phyloP scores from a whole-genome alignment of 305 asterid species.

The Solanum hybrid region DNA sequence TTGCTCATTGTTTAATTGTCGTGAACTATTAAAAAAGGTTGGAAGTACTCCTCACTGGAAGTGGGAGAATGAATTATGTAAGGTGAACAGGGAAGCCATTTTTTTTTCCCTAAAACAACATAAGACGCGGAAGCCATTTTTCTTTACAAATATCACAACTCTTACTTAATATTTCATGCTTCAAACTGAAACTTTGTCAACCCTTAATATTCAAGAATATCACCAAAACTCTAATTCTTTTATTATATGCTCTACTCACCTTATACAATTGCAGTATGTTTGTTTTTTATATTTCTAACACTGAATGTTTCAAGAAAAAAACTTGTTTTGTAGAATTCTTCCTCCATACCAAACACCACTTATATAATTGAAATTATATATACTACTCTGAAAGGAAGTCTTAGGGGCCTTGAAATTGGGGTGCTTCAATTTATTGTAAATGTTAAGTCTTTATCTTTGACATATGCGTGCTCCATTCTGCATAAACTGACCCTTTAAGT shows the following conservation, averaged over 20 bases:
- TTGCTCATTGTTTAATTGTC: neutral
- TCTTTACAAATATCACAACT: neutral
- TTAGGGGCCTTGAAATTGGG: neutral
- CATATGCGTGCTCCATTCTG: neutral
- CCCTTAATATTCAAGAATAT: neutral
- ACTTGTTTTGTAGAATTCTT: neutral
- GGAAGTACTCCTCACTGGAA: neutral
- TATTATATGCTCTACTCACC: neutral
- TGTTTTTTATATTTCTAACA: neutral
- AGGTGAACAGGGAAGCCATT: neutral
- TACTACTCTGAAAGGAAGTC: neutral
- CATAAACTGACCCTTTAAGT: neutral
- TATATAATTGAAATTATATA: neutral
- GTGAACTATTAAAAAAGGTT: neutral
- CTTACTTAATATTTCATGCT: neutral
- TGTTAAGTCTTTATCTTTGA: neutral
- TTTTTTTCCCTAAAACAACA: neutral
- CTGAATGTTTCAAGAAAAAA: neutral
- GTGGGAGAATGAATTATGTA: neutral
- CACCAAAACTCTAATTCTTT: neutral
- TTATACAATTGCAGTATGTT: neutral
- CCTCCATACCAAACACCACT: neutral
- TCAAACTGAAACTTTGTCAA: neutral
- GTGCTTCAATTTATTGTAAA: neutral
- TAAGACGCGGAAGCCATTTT: neutral